These are phyloP conservation scores for Talaromyces sp. DNA, from an alignment of 2,329 filamentous ascomycete genomes.

Conservation along the genomic window DNA sequence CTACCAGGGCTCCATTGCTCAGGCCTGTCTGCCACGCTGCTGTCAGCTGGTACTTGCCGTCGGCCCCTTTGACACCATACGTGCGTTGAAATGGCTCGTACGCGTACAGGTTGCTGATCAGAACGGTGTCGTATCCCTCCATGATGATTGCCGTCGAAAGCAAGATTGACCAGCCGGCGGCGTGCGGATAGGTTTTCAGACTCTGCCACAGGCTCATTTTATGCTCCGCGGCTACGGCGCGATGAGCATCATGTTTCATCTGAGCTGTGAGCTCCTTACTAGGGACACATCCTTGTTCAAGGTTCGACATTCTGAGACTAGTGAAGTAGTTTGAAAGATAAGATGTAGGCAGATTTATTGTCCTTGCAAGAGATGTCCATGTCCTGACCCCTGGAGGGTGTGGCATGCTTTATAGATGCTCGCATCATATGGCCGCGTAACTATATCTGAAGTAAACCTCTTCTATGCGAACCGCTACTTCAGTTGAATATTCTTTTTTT, in stretches of 20 bases:
- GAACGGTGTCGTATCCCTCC: slow-evolving; percentile 27
- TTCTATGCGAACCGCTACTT: too few species aligned
- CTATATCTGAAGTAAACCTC: too few species aligned
- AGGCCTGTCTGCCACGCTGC: slow-evolving; percentile 36
- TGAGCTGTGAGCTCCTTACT: too few species aligned
- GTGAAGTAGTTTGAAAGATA: slow-evolving; percentile 23
- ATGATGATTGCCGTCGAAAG: slow-evolving; percentile 18
- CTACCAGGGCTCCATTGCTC: slow-evolving; percentile 8
- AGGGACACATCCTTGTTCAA: too few species aligned
- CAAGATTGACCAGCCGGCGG: too few species aligned
- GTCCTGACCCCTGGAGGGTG: background rate
- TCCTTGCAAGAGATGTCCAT: background rate
- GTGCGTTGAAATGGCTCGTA: background rate
- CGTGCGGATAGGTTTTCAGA: too few species aligned
- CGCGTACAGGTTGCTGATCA: slow-evolving; percentile 29
- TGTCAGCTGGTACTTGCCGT: slow-evolving; percentile 29
- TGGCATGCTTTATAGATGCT: background rate
- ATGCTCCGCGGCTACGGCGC: too few species aligned
- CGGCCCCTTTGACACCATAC: background rate
- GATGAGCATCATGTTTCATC: too few species aligned
- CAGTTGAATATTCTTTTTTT: too few species aligned
- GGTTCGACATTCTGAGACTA: too few species aligned
- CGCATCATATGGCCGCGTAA: background rate
- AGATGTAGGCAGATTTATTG: background rate
- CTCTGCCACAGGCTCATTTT: too few species aligned